phyloP scores from a whole-genome alignment of 495 filamentous ascomycete genomes.

The Daldinia grandis region DNA sequence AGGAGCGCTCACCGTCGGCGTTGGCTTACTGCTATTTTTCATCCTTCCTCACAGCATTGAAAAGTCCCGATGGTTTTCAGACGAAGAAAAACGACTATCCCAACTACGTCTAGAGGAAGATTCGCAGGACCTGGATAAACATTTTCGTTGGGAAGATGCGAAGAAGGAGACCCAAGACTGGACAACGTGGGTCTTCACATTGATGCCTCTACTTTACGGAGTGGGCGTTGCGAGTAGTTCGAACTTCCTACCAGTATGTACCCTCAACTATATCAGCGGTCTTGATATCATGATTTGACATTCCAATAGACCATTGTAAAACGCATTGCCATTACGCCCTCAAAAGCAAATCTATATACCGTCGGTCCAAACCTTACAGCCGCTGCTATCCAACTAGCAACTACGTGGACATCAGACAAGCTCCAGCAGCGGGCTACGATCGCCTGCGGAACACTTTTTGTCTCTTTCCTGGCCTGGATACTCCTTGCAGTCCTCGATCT shows the following conservation, averaged over 20 bases:
- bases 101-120: constrained; percentile 9
- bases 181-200: constrained; percentile 13
- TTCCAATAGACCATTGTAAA: constrained; percentile 11
- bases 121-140: constrained; percentile 12
- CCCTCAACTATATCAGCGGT: neutral
- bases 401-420: constrained; percentile 19
- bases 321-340: constrained; percentile 6
- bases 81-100: constrained; percentile 11
- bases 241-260: constrained; percentile 26
- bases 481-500: constrained; percentile 11
- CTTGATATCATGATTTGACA: constrained; percentile 1
- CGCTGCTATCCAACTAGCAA: constrained; percentile 2
- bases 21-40: constrained; percentile 20
- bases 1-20: constrained; percentile 39
- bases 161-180: constrained; percentile 12
- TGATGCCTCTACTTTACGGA: constrained; percentile 18
- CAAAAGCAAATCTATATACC: constrained; percentile 24
- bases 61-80: constrained; percentile 21
- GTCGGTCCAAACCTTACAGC: constrained; percentile 17
- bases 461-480: constrained; percentile 50
- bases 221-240: constrained; percentile 19
- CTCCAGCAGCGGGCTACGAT: constrained; percentile 23
- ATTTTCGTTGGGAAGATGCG: constrained; percentile 19
- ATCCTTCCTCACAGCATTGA: constrained; percentile 21
- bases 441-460: constrained; percentile 17